Percentiles rank a stretch among this genome's conserved stretches.
phyloP scores from a whole-genome alignment of 345 rosid genomes.

The rapeseed (Brassica napus) region Da-Ae NC_063442.1:265001-265500 shows the following conservation, averaged over 20 bases:
- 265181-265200: no score
- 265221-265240: no score
- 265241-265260: no score
- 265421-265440: conserved; percentile 30
- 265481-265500: conserved; percentile 47
- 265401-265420: conserved; percentile 99
- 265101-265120: conserved; percentile 96
- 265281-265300: conserved; percentile 99
- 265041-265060: conserved; percentile 26
- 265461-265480: conserved; percentile 8
- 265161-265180: no score
- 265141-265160: conserved; percentile 94
- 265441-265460: conserved; percentile 28
- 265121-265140: conserved; percentile 67
- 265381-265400: conserved; percentile 91
- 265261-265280: no score
- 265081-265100: conserved; percentile 99
- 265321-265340: conserved; percentile 91
- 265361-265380: conserved; percentile 99
- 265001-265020: conserved; percentile 25
- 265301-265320: conserved; percentile 84
- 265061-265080: conserved; percentile 98
- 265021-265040: conserved; percentile 17
- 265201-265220: not conserved
- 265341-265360: conserved; percentile 84